A percentile compares a stretch with the other conserved stretches of the same genome.
phyloP scores from a whole-genome alignment of 768 basidiomycete species.

The Auriscalpium microsporum region DNA sequence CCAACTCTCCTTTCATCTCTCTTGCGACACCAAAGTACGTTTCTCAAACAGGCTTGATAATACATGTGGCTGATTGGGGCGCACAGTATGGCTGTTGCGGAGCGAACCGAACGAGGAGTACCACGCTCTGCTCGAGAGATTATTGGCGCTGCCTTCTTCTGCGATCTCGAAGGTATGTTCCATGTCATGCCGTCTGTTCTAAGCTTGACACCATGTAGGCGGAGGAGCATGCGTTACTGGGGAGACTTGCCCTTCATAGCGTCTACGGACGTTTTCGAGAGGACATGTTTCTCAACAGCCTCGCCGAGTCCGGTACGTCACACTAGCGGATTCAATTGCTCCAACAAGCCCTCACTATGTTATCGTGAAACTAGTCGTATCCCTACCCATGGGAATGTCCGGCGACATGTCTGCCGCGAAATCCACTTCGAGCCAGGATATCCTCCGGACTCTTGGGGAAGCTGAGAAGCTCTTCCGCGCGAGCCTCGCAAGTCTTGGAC shows the following conservation, averaged over 20 bases:
- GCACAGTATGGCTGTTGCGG: conserved; percentile 58
- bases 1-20: conserved; percentile 55
- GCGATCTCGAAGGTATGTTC: conserved; percentile 45
- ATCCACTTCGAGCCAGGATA: conserved; percentile 45
- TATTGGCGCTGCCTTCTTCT: conserved; percentile 48
- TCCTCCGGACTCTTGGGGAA: conserved; percentile 49
- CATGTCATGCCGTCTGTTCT: neutral
- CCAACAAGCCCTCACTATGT: neutral
- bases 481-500: conserved; percentile 45
- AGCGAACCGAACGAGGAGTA: conserved; percentile 47
- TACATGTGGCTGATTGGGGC: neutral
- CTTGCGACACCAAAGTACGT: conserved; percentile 61
- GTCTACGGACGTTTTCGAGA: conserved; percentile 71
- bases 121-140: conserved; percentile 45
- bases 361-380: conserved; percentile 48
- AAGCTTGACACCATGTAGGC: conserved; percentile 34
- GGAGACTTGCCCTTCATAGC: conserved; percentile 67
- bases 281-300: conserved; percentile 85
- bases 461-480: conserved; percentile 68
- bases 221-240: conserved; percentile 68
- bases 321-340: neutral
- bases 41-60: neutral
- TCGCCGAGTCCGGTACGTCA: conserved; percentile 80
- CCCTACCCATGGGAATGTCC: conserved; percentile 73
- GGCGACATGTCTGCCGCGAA: conserved; percentile 30